Conservation (phyloP, 352 stramenopile species). For the Nannochloropsis limnetica region DNA sequence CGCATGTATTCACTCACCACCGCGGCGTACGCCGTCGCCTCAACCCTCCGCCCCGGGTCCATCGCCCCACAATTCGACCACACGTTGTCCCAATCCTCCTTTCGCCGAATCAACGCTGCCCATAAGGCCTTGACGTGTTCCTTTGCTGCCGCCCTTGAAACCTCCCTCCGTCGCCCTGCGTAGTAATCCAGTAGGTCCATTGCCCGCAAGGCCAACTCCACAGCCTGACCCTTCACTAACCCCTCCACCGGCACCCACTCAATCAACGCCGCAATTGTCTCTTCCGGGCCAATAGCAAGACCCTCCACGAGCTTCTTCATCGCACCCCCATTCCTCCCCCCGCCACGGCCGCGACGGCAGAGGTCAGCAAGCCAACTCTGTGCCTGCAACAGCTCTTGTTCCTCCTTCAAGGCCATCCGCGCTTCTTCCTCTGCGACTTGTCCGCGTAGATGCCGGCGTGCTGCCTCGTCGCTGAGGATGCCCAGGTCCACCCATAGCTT, state of each 20-base stretch:
- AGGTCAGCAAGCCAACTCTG: background rate
- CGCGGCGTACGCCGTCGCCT: conserved; percentile 2
- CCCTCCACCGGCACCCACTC: background rate
- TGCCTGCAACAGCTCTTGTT: background rate
- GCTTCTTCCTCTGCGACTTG: background rate
- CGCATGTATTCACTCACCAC: background rate
- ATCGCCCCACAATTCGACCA: conserved; percentile 6
- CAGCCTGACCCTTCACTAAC: background rate
- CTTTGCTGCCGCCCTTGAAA: background rate
- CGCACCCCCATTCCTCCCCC: background rate
- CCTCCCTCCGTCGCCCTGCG: background rate
- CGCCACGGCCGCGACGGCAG: background rate
- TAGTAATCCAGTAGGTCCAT: conserved; percentile 19
- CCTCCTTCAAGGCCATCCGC: background rate
- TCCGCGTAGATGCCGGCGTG: background rate
- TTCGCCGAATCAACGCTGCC: conserved; percentile 2
- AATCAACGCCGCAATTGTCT: background rate
- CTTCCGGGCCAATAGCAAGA: background rate
- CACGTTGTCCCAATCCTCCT: background rate
- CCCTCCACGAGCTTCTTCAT: background rate
- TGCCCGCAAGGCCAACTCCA: background rate
- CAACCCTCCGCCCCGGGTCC: background rate
- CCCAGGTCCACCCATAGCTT: conserved; percentile 19
- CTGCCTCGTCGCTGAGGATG: conserved; percentile 2
- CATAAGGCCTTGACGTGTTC: background rate